These are phyloP conservation scores for Hyaloperonospora arabidopsidis DNA, from an alignment of 352 stramenopile genomes.

Conservation along the genomic window DNA sequence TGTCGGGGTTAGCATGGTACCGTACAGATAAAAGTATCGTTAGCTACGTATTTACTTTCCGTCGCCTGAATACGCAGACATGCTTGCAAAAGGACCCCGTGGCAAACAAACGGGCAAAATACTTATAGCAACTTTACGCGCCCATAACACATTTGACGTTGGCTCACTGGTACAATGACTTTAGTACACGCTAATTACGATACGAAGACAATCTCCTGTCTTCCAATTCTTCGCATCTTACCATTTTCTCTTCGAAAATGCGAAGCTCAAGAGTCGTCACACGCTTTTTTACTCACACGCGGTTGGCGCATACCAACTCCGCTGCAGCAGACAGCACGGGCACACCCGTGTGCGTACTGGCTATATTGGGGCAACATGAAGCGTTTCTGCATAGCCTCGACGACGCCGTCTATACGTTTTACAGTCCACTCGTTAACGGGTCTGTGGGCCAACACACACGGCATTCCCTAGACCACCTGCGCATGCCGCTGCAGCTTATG, in stretches of 20 bases:
- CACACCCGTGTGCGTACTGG: conserved; percentile 35
- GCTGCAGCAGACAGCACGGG: conserved; percentile 12
- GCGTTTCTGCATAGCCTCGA: conserved; percentile 39
- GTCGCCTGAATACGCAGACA: too few species aligned
- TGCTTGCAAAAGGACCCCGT: too few species aligned
- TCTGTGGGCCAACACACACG: conserved; percentile 69
- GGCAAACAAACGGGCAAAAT: too few species aligned
- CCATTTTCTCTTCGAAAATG: background rate
- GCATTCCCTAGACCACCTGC: conserved; percentile 73
- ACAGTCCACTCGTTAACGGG: conserved; percentile 50
- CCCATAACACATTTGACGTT: too few species aligned
- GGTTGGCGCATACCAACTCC: conserved; percentile 3
- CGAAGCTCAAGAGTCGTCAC: background rate
- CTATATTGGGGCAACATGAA: conserved; percentile 65
- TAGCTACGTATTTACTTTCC: too few species aligned
- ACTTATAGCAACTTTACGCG: too few species aligned
- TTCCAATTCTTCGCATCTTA: too few species aligned
- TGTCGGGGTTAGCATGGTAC: too few species aligned
- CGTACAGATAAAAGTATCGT: too few species aligned
- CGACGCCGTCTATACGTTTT: conserved; percentile 56
- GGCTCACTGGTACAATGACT: too few species aligned
- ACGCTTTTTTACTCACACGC: background rate
- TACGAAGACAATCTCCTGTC: too few species aligned
- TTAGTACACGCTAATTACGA: too few species aligned
- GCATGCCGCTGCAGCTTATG: conserved; percentile 53